These are phyloP conservation scores for Teunomyces cretensis DNA, from an alignment of 805 yeast genomes.

Conservation along the genomic window DNA sequence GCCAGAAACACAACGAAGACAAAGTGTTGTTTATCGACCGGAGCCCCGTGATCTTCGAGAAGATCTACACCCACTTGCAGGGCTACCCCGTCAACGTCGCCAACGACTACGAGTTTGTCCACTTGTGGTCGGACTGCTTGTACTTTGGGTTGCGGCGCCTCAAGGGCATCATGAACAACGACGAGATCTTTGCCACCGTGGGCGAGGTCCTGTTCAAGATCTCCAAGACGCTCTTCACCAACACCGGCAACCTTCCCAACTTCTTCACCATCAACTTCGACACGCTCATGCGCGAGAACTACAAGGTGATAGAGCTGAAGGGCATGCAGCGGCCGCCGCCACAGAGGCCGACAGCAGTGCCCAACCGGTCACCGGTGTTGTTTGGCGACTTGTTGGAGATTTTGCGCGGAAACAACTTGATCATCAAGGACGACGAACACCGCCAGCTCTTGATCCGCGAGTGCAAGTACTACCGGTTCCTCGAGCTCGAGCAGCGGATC, in stretches of 20 bases:
- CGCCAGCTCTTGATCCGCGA: constrained; percentile 62
- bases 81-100: constrained; percentile 71
- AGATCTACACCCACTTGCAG: constrained; percentile 70
- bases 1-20: constrained; percentile 34
- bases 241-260: constrained; percentile 74
- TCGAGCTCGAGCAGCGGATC: constrained; percentile 70
- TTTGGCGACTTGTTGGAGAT: constrained; percentile 57
- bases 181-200: constrained; percentile 56
- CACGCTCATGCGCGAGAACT: constrained; percentile 50
- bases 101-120: constrained; percentile 59
- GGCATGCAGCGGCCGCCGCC: constrained; percentile 78
- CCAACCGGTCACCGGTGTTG: constrained; percentile 50
- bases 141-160: constrained; percentile 68
- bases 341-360: constrained; percentile 53
- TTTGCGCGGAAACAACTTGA: constrained; percentile 53
- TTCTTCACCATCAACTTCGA: constrained; percentile 66
- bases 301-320: constrained; percentile 32
- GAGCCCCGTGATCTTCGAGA: constrained; percentile 64
- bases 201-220: constrained; percentile 63
- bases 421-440: constrained; percentile 51
- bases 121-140: constrained; percentile 65
- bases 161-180: constrained; percentile 45
- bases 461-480: constrained; percentile 73
- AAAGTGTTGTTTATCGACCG: constrained; percentile 67
- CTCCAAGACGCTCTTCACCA: constrained; percentile 51